Evolutionary conservation across 768 basidiomycete species (phyloP).

Genomic region (Pulveroboletus sp.): DNA sequence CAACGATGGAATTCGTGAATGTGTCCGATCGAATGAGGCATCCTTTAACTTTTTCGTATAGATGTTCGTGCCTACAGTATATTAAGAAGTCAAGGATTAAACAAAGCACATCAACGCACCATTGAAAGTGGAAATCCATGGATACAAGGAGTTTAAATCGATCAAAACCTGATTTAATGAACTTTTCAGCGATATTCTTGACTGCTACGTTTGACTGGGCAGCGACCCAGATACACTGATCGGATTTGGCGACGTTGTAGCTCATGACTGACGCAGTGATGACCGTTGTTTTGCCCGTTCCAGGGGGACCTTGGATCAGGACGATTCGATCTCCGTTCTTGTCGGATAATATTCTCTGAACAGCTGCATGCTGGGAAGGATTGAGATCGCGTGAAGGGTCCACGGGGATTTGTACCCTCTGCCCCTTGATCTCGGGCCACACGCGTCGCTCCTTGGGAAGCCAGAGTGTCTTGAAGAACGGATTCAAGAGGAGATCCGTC

Average conservation of each 20-base stretch:
- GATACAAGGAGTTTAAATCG: conserved; percentile 42
- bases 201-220: conserved; percentile 51
- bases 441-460: conserved; percentile 11
- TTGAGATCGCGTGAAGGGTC: conserved; percentile 17
- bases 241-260: conserved; percentile 4
- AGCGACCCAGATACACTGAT: conserved; percentile 35
- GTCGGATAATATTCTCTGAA: conserved; percentile 29
- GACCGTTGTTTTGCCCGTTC: conserved; percentile 43
- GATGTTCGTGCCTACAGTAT: conserved; percentile 44
- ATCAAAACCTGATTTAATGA: conserved; percentile 29
- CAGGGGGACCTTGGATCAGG: conserved; percentile 36
- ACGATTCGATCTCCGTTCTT: conserved; percentile 19
- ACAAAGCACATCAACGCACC: conserved; percentile 26
- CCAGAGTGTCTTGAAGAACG: conserved; percentile 29
- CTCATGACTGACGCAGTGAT: conserved; percentile 37
- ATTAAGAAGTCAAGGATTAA: not conserved
- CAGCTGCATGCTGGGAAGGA: conserved; percentile 24
- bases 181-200: conserved; percentile 48
- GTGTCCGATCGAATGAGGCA: conserved; percentile 39
- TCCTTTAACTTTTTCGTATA: conserved; percentile 35
- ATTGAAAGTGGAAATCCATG: conserved; percentile 42
- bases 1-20: conserved; percentile 18
- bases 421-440: conserved; percentile 13
- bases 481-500: conserved; percentile 14
- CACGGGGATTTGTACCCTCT: not conserved